These are phyloP conservation scores for Pilaira anomala DNA, from an alignment of 192 early-diverging fungal species.

Conservation along the genomic window DNA sequence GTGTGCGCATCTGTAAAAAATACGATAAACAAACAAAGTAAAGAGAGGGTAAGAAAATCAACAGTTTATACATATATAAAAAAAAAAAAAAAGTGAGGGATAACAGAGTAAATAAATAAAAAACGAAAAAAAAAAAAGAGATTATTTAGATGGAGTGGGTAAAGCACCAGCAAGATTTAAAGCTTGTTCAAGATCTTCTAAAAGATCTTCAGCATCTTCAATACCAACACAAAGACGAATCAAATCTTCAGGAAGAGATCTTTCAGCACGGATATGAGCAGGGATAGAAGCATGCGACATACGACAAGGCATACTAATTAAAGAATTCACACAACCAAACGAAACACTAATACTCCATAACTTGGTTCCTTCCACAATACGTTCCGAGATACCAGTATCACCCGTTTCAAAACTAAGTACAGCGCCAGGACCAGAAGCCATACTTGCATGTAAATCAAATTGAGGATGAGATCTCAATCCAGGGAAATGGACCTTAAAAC, in stretches of 20 bases:
- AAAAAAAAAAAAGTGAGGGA: too few species aligned
- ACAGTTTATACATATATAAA: too few species aligned
- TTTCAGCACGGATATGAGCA: slow-evolving; percentile 79
- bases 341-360: slow-evolving; percentile 93
- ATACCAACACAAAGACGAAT: slow-evolving; percentile 96
- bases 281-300: slow-evolving; percentile 99
- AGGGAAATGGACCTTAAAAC: slow-evolving; percentile 87
- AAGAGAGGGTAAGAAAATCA: too few species aligned
- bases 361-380: slow-evolving; percentile 78
- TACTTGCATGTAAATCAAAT: slow-evolving; percentile 72
- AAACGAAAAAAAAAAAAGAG: not conserved
- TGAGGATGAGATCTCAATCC: slow-evolving; percentile 81
- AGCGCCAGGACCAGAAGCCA: slow-evolving; percentile 85
- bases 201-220: slow-evolving; percentile 88
- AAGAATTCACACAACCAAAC: slow-evolving; percentile 97
- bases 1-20: too few species aligned
- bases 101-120: not conserved
- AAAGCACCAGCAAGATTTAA: slow-evolving; percentile 41
- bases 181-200: slow-evolving; percentile 81
- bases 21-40: too few species aligned
- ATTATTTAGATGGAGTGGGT: not conserved
- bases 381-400: slow-evolving; percentile 68
- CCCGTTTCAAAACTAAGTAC: slow-evolving; percentile 96
- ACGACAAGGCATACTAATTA: slow-evolving; percentile 96
- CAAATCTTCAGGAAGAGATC: slow-evolving; percentile 93